Evolutionary conservation across 768 basidiomycete species (phyloP).

Genomic region (Pleurotus cornucopiae): DNA sequence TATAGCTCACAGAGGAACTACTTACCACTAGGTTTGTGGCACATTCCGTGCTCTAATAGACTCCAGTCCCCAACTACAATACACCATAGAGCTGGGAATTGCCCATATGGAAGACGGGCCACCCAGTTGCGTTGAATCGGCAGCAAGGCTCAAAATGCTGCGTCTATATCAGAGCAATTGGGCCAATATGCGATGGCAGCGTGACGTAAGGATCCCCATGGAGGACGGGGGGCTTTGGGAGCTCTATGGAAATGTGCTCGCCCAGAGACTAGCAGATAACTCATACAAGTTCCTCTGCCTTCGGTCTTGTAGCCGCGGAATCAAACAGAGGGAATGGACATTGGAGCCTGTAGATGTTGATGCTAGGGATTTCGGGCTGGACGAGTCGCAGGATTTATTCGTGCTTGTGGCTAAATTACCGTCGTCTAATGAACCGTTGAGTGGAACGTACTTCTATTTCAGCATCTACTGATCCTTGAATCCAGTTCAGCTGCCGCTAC

Average conservation of each 20-base stretch:
- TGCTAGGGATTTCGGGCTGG: slow-evolving; percentile 59
- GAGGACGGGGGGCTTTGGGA: slow-evolving; percentile 46
- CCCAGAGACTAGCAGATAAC: slow-evolving; percentile 27
- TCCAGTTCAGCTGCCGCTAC: neutral
- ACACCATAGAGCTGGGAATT: slow-evolving; percentile 40
- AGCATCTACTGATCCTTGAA: neutral
- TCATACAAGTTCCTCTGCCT: slow-evolving; percentile 41
- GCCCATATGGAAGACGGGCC: slow-evolving; percentile 38
- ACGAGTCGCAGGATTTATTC: slow-evolving; percentile 63
- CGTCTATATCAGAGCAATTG: slow-evolving; percentile 33
- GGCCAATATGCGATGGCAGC: slow-evolving; percentile 32
- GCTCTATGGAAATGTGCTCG: slow-evolving; percentile 54
- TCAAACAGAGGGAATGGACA: slow-evolving; percentile 42
- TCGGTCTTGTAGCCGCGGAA: slow-evolving; percentile 44
- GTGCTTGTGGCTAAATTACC: slow-evolving; percentile 35
- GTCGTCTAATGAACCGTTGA: neutral
- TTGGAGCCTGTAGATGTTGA: slow-evolving; percentile 27
- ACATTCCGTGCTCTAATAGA: slow-evolving; percentile 22
- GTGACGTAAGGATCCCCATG: slow-evolving; percentile 32
- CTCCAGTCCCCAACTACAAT: slow-evolving; percentile 30
- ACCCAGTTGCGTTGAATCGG: slow-evolving; percentile 18
- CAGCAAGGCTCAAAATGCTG: slow-evolving; percentile 35
- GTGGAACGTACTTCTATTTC: neutral
- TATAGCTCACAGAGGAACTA: neutral
- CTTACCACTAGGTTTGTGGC: slow-evolving; percentile 25